phyloP scores from a whole-genome alignment of 805 yeast species.

The Pichia manshurica region DNA sequence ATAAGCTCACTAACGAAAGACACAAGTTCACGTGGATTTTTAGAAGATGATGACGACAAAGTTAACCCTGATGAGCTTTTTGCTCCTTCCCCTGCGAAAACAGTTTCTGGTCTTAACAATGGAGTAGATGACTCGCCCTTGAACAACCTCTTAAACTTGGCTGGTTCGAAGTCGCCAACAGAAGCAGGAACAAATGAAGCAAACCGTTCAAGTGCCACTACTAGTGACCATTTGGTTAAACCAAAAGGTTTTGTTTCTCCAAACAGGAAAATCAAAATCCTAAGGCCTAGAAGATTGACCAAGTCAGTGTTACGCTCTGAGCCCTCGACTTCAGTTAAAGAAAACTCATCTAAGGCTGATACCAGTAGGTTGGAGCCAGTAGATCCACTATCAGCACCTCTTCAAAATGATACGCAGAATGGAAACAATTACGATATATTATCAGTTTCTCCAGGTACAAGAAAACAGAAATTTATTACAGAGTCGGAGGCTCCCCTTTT shows the following conservation, averaged over 20 bases:
- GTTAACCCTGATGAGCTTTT: conserved; percentile 7
- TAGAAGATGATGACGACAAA: not conserved
- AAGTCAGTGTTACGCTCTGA: conserved; percentile 29
- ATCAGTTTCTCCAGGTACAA: conserved; percentile 31
- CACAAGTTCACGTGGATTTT: not conserved
- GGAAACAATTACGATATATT: conserved; percentile 5
- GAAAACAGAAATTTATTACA: conserved; percentile 15
- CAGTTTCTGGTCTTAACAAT: conserved; percentile 13
- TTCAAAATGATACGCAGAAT: not conserved
- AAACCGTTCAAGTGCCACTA: conserved; percentile 2
- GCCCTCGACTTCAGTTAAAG: not conserved
- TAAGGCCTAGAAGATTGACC: conserved; percentile 39
- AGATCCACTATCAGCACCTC: conserved; percentile 24
- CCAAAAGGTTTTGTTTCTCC: conserved; percentile 29
- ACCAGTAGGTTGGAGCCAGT: conserved; percentile 12
- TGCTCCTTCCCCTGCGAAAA: conserved; percentile 16
- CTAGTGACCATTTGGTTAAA: conserved; percentile 1
- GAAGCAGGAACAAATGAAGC: not conserved
- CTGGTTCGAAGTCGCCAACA: conserved; percentile 6
- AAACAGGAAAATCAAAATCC: conserved; percentile 36
- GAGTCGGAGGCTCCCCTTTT: conserved; percentile 50
- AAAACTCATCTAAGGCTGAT: not conserved
- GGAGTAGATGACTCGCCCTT: conserved; percentile 18
- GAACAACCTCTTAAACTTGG: conserved; percentile 17
- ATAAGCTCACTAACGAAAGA: conserved; percentile 36